Evolutionary conservation across 371 early-diverging fungal genomes (phyloP), one percentile per base, ranked within the genome.

Genomic region (Rhizopus delemar): DNA sequence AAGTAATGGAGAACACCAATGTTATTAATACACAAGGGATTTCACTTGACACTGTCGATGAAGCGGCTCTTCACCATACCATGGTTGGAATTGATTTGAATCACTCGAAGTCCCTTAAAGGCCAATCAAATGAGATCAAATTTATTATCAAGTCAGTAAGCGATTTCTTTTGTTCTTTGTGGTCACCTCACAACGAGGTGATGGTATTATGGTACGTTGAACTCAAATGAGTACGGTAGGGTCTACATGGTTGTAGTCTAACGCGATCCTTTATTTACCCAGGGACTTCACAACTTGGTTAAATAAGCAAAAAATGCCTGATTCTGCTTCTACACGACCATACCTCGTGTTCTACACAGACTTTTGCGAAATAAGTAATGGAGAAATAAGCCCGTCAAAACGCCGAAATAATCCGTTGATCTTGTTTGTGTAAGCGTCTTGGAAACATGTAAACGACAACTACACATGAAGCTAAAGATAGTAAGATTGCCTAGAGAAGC

Each of bases 221-320:
- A 60, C 53, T 55, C 50, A 60, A 60, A 54, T 55, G 49, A 60
- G 43, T 58, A 58, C 57, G 50, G 51, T 50, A 50, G 41, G 60
- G 53, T 60, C 34, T 53, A 60, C 55, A 60, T 54, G 54, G 46
- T 34, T 55, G 61, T 49, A 60, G 54, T 50, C 54, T 58, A 58
- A 58, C 59, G 51, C 32, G 51, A 58, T 58, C 52, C 39, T 58
- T 58, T 58, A 51, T 58, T 12, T 53, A 60, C 54, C 53, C 54
- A 61, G 62, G 62, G 56, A 55, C 41, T 61, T 55, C 41, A 32
- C 62, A 32, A 61, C 62, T 34, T 53, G 51, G 55, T 36, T 50
- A 32, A 62, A 62, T n/a, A 62, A 62, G 46, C 53, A 62, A 56
- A 62, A 56, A 51, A 62, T 62, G 62, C 57, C 62, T n/a, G 62